These are phyloP conservation scores for Ananas comosus DNA, from an alignment of 176 grass and related monocot genomes.

Conservation along the genomic window DNA sequence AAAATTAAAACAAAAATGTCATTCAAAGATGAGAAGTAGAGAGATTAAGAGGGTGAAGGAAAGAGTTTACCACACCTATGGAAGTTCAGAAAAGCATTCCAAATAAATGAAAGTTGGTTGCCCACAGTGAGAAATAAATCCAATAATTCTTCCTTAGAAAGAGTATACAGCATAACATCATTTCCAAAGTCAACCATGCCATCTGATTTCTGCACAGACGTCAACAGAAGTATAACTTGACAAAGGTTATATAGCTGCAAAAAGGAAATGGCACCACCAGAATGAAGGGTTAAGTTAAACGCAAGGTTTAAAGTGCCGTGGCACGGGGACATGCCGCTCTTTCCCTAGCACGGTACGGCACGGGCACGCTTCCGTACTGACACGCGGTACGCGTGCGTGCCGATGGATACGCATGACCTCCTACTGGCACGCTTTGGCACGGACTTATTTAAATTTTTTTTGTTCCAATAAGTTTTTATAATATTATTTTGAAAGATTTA, in stretches of 20 bases:
- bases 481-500: too few species aligned
- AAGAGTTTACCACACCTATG: conserved; percentile 44
- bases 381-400: too few species aligned
- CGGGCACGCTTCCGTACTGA: too few species aligned
- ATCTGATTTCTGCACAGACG: conserved; percentile 58
- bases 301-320: too few species aligned
- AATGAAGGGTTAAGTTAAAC: not conserved
- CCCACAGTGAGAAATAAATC: conserved; percentile 65
- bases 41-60: not conserved
- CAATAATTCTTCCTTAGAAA: conserved; percentile 67
- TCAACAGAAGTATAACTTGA: conserved; percentile 22
- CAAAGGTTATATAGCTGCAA: not conserved
- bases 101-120: conserved; percentile 64
- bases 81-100: conserved; percentile 87
- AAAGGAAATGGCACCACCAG: not conserved
- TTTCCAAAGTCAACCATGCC: conserved; percentile 31
- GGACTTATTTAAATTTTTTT: too few species aligned
- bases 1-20: not conserved
- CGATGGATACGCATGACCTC: too few species aligned
- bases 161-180: conserved; percentile 50
- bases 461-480: too few species aligned
- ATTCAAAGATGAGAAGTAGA: not conserved
- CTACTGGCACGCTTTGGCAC: too few species aligned
- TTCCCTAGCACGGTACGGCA: too few species aligned
- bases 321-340: too few species aligned